phyloP scores from a whole-genome alignment of 208 protist genomes.

The Wallacemonas sp. region DNA sequence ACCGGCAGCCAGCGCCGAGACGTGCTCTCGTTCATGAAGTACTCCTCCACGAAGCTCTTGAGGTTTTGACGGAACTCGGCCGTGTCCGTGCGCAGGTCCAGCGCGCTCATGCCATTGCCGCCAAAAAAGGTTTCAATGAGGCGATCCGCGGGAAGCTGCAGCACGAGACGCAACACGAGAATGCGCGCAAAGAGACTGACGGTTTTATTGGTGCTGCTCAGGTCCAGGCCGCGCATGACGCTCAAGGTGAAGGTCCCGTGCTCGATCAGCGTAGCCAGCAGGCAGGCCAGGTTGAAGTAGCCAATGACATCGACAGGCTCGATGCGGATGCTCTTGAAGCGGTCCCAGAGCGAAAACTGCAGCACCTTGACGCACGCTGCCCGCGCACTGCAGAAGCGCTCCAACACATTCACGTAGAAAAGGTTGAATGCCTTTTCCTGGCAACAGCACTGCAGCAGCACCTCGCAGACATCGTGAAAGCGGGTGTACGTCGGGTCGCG shows the following conservation, averaged over 20 bases:
- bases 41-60: conserved; percentile 56
- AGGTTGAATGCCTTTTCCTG: conserved; percentile 75
- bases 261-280: conserved; percentile 58
- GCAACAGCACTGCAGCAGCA: conserved; percentile 70
- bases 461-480: conserved; percentile 61
- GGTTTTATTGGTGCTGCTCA: conserved; percentile 73
- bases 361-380: conserved; percentile 58
- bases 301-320: conserved; percentile 56
- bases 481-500: conserved; percentile 67
- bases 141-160: conserved; percentile 50
- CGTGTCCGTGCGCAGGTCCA: conserved; percentile 67
- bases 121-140: conserved; percentile 83
- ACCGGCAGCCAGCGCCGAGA: conserved; percentile 63
- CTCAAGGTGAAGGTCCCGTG: conserved; percentile 57
- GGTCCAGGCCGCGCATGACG: conserved; percentile 82
- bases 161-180: conserved; percentile 68
- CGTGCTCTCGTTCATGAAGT: conserved; percentile 75
- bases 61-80: conserved; percentile 50
- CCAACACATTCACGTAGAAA: conserved; percentile 72
- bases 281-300: conserved; percentile 74
- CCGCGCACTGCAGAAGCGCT: conserved; percentile 74
- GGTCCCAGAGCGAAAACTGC: conserved; percentile 86
- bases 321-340: conserved; percentile 78
- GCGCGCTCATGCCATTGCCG: conserved; percentile 58
- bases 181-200: conserved; percentile 81